Conservation (phyloP, 192 early-diverging fungal species). For the Coemansia sp. region DNA sequence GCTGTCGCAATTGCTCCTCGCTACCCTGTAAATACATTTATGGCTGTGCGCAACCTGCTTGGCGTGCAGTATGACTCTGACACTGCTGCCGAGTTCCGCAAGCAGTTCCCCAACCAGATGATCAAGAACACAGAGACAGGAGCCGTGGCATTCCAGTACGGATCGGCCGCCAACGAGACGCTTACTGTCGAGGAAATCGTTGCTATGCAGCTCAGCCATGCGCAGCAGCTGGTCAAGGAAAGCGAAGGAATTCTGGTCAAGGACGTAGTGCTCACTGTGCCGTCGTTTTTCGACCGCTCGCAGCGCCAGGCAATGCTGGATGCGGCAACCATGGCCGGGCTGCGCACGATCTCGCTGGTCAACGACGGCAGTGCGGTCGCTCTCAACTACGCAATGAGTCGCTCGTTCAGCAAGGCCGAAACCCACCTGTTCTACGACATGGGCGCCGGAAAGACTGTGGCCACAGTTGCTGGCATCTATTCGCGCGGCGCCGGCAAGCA, state of each 20-base stretch:
- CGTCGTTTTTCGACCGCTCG: slow-evolving; percentile 84
- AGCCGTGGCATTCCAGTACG: slow-evolving; percentile 70
- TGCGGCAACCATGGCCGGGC: slow-evolving; percentile 85
- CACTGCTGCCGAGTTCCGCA: slow-evolving; percentile 67
- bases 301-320: slow-evolving; percentile 93
- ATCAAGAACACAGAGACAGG: slow-evolving; percentile 63
- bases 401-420: slow-evolving; percentile 63
- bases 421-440: slow-evolving; percentile 96
- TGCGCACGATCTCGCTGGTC: slow-evolving; percentile 80
- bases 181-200: slow-evolving; percentile 87
- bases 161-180: slow-evolving; percentile 50
- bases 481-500: slow-evolving; percentile 57
- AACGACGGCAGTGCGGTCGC: slow-evolving; percentile 97
- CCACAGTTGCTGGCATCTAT: slow-evolving; percentile 79
- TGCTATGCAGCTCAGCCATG: slow-evolving; percentile 89
- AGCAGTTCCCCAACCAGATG: slow-evolving; percentile 80
- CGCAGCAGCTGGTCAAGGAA: slow-evolving; percentile 77
- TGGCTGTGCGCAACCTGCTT: slow-evolving; percentile 80
- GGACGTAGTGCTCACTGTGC: slow-evolving; percentile 94
- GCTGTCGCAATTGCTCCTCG: slow-evolving; percentile 58
- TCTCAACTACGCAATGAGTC: slow-evolving; percentile 84
- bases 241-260: slow-evolving; percentile 73
- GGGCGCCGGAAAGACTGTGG: slow-evolving; percentile 94
- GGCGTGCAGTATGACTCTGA: slow-evolving; percentile 76
- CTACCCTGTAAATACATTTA: slow-evolving; percentile 75